Base-by-base conservation (phyloP, 73 alveolate species). In the Effrenium voratum region DNA sequence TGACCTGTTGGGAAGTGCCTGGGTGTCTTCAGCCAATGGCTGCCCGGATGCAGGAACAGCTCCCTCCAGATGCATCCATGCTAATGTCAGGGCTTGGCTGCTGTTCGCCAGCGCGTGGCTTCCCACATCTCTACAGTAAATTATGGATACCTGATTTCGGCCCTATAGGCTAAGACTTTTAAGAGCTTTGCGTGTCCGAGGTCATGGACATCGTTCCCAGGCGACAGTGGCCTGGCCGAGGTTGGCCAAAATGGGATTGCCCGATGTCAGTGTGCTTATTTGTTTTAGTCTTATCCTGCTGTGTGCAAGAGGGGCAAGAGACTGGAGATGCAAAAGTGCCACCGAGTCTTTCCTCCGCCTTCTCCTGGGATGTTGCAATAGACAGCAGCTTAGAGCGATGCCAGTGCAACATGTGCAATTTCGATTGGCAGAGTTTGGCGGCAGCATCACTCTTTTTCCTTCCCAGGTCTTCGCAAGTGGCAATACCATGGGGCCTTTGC, bases 1-100 rank as follows among this genome's bases (percentile, higher is more conserved):
- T 90, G 50, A 90, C 96, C 55, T 46, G 87, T 43, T 90, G 96
- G 96, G 96, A 90, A 44, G 96, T 90, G 10, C 96, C 96, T 16
- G 96, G 96, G 47, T 90, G 96, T 55, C 40, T 90, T 38, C 96
- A 90, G 76, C 96, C 96, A 24, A 73, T 87, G 95, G 95, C 60
- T 6, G 24, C 95, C 34, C 32, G 46, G 95, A 50, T 32, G 95
- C 12, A 41, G n/a, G n/a, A n/a, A n/a, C n/a, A n/a, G n/a, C n/a
- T n/a, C n/a, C n/a, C n/a, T n/a, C n/a, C n/a, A n/a, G n/a, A n/a
- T n/a, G n/a, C n/a, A n/a, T n/a, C n/a, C n/a, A n/a, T n/a, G n/a
- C n/a, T n/a, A n/a, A n/a, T n/a, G n/a, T n/a, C n/a, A n/a, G n/a
- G n/a, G n/a, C n/a, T n/a, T n/a, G n/a, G n/a, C n/a, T n/a, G n/a